Conservation (phyloP, 805 yeast genomes). For the Metschnikowia arizonensis region DNA sequence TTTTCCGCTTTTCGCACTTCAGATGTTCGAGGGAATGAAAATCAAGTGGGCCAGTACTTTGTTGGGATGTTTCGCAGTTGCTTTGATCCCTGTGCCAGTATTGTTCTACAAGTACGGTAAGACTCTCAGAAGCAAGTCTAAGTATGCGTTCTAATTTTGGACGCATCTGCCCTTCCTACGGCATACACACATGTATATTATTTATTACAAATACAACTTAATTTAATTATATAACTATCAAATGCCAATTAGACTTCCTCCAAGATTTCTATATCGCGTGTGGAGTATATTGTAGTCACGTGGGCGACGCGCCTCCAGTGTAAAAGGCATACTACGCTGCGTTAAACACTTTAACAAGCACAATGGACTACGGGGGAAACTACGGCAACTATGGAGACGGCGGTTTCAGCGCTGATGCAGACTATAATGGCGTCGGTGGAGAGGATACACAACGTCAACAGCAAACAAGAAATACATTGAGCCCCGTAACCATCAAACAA, state of each 20-base stretch:
- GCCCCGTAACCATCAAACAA: slow-evolving; percentile 74
- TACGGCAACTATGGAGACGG: slow-evolving; percentile 19
- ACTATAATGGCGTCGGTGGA: slow-evolving; percentile 11
- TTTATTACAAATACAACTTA: neutral
- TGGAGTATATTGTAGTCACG: slow-evolving; percentile 12
- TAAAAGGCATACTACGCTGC: neutral
- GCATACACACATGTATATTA: neutral
- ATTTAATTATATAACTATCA: neutral
- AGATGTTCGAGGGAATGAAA: slow-evolving; percentile 67
- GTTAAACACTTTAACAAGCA: neutral
- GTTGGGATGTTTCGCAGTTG: slow-evolving; percentile 56
- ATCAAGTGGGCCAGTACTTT: slow-evolving; percentile 77
- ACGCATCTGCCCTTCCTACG: too few relatives aligned
- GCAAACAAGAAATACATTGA: slow-evolving; percentile 21
- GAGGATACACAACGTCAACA: slow-evolving; percentile 13
- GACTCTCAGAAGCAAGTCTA: slow-evolving; percentile 51
- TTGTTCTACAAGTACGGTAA: slow-evolving; percentile 49
- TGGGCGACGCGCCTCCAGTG: slow-evolving; percentile 11
- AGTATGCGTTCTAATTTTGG: slow-evolving; percentile 30
- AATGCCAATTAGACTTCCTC: neutral
- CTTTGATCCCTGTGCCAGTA: slow-evolving; percentile 64
- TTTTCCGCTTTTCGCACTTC: slow-evolving; percentile 65
- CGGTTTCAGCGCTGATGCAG: slow-evolving; percentile 17
- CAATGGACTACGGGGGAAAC: slow-evolving; percentile 13
- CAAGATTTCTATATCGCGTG: neutral